phyloP scores from a whole-genome alignment of 2,329 filamentous ascomycete genomes.

The Alternaria ethzedia region DNA sequence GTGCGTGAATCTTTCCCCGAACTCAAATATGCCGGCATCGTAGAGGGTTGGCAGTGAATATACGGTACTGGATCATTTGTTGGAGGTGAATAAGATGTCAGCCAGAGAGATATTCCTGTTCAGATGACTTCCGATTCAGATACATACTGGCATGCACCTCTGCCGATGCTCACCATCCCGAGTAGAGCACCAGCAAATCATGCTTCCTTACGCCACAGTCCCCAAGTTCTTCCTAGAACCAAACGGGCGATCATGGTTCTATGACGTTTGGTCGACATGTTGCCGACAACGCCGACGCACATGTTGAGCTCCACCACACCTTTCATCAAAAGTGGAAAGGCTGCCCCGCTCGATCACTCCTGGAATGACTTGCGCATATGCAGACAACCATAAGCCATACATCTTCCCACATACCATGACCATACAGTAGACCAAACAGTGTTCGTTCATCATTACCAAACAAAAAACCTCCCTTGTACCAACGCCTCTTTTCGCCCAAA shows the following conservation, averaged over 20 bases:
- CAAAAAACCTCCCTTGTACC: background rate
- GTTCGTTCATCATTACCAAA: background rate
- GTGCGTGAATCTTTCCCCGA: background rate
- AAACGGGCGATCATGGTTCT: background rate
- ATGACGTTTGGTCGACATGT: background rate
- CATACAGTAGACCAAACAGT: background rate
- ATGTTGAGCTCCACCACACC: background rate
- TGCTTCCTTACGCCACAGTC: background rate
- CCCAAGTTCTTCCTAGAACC: background rate
- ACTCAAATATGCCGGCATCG: background rate
- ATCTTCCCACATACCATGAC: background rate
- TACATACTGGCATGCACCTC: background rate
- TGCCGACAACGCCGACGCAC: background rate
- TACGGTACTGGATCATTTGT: background rate
- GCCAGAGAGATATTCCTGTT: background rate
- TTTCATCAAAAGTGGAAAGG: background rate
- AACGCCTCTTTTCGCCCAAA: constrained; percentile 1
- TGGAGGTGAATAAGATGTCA: background rate
- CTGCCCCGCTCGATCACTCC: background rate
- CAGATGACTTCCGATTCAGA: background rate
- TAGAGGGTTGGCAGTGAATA: background rate
- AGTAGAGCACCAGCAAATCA: background rate
- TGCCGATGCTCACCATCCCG: background rate
- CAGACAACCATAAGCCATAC: background rate
- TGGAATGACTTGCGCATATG: background rate